Conservation (phyloP, 1,139 yeast species). For the Taiozyma sp. region DNA sequence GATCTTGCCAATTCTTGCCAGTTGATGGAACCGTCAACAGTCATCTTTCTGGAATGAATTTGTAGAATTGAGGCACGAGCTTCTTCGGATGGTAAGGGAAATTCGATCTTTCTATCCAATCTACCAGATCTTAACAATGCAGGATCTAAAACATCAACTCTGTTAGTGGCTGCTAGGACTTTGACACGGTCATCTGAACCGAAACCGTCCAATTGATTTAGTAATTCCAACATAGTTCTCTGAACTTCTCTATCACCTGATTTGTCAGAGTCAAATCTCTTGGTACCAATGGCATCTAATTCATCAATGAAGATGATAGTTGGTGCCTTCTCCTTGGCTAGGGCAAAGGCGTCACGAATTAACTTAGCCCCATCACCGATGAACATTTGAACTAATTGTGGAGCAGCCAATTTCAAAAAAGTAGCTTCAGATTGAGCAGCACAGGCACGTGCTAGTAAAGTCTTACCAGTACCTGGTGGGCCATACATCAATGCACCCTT, state of each 20-base stretch:
- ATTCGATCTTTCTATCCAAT: slow-evolving; percentile 94
- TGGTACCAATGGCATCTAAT: slow-evolving; percentile 97
- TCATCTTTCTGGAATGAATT: slow-evolving; percentile 95
- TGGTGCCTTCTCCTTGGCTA: slow-evolving; percentile 98
- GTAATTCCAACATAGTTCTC: slow-evolving; percentile 96
- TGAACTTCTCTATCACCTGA: slow-evolving; percentile 99
- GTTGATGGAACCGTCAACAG: slow-evolving; percentile 88
- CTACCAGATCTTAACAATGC: slow-evolving; percentile 97
- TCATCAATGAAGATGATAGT: slow-evolving; percentile 97
- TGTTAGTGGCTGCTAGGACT: slow-evolving; percentile 96
- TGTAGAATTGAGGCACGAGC: slow-evolving; percentile 95
- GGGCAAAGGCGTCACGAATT: slow-evolving; percentile 97
- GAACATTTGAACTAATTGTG: slow-evolving; percentile 98
- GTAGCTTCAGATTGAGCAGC: slow-evolving; percentile 99
- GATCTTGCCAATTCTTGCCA: slow-evolving; percentile 98
- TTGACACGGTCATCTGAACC: slow-evolving; percentile 98
- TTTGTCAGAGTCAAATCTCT: slow-evolving; percentile 96
- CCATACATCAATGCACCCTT: slow-evolving; percentile 99
- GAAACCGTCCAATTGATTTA: slow-evolving; percentile 96
- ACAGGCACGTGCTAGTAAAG: slow-evolving; percentile 95
- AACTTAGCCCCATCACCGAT: slow-evolving; percentile 99
- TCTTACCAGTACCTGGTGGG: slow-evolving; percentile 99
- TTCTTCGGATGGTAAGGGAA: slow-evolving; percentile 96
- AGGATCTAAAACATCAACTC: slow-evolving; percentile 97
- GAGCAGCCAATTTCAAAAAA: slow-evolving; percentile 93